phyloP scores from a whole-genome alignment of 2,329 filamentous ascomycete genomes.

The Parastagonospora avenae region DNA sequence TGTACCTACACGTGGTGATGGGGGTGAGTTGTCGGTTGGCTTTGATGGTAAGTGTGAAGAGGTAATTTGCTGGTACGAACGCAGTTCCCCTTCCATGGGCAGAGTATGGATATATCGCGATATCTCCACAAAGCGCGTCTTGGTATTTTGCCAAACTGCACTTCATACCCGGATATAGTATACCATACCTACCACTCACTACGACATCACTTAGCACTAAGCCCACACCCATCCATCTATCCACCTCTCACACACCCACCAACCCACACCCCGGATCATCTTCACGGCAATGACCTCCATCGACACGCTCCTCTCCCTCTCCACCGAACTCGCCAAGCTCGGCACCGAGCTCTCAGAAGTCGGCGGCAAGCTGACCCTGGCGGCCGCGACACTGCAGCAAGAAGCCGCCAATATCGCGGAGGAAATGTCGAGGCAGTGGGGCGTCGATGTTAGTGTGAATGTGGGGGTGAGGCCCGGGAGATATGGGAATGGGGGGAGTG shows the following conservation, averaged over 20 bases:
- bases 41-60: too few relatives aligned
- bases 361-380: slow-evolving; percentile 18
- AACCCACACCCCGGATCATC: neutral
- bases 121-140: too few relatives aligned
- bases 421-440: slow-evolving; percentile 26
- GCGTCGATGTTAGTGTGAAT: slow-evolving; percentile 20
- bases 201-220: neutral
- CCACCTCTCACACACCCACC: neutral
- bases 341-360: slow-evolving; percentile 16
- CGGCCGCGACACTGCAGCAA: slow-evolving; percentile 22
- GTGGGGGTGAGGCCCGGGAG: slow-evolving; percentile 1
- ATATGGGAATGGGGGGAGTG: neutral
- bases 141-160: too few relatives aligned
- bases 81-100: too few relatives aligned
- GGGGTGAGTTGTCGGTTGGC: too few relatives aligned
- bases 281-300: slow-evolving; percentile 16
- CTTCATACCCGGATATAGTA: too few relatives aligned
- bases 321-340: slow-evolving; percentile 22
- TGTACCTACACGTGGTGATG: too few relatives aligned
- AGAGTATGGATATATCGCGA: too few relatives aligned
- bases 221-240: neutral
- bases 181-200: neutral
- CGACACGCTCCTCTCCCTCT: slow-evolving; percentile 27
- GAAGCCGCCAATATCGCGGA: slow-evolving; percentile 31
- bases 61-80: too few relatives aligned